A percentile compares a stretch with the other conserved stretches of the same genome.
phyloP scores from a whole-genome alignment of 345 rosid species.

The Nephelium lappaceum region DNA sequence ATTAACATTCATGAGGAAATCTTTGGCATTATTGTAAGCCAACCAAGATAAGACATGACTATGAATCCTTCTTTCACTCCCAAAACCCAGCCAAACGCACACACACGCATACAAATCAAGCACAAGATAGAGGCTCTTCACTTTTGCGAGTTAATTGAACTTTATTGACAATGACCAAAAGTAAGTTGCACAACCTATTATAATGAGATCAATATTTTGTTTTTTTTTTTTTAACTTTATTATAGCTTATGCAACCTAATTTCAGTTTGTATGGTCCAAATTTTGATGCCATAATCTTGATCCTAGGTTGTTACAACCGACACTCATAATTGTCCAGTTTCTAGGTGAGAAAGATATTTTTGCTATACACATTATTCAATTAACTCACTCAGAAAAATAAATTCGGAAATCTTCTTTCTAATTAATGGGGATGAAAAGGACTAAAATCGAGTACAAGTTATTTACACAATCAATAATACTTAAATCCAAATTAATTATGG shows the following conservation, averaged over 20 bases:
- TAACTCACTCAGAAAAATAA: slow-evolving; percentile 1
- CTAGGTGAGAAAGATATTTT: background rate
- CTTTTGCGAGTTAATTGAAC: background rate
- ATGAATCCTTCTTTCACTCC: background rate
- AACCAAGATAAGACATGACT: background rate
- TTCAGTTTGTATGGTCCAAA: background rate
- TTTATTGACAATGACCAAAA: background rate
- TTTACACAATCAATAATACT: background rate
- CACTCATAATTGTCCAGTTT: background rate
- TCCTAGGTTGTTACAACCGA: background rate
- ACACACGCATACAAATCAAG: background rate
- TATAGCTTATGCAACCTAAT: too few relatives aligned
- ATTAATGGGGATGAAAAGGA: background rate
- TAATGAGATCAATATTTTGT: background rate
- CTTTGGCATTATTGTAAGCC: background rate
- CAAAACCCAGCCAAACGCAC: background rate
- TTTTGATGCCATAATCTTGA: background rate
- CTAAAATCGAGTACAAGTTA: background rate
- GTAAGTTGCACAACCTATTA: background rate
- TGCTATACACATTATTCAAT: background rate
- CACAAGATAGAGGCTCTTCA: background rate
- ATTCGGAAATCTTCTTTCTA: background rate
- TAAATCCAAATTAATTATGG: background rate
- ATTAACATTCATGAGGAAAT: background rate
- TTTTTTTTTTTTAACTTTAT: too few relatives aligned